Conservation (phyloP, 2,329 filamentous ascomycete genomes). For the Fusarium continuum region DNA sequence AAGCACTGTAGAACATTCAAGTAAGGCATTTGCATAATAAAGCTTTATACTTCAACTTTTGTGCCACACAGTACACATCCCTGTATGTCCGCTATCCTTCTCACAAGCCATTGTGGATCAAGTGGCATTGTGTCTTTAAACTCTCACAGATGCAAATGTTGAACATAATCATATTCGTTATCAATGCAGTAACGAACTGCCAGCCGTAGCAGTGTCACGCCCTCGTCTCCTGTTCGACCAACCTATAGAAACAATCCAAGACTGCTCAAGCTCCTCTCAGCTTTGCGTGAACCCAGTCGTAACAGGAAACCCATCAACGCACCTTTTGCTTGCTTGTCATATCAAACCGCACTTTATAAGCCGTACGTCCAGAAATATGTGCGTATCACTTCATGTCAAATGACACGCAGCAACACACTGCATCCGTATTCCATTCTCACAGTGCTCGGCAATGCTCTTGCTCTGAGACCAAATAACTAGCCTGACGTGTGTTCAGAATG, state of each 20-base stretch:
- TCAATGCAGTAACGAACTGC: constrained; percentile 6
- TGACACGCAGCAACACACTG: background rate
- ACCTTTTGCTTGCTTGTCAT: background rate
- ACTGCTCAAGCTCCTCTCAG: background rate
- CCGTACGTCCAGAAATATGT: background rate
- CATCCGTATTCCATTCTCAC: constrained; percentile 7
- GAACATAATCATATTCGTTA: constrained; percentile 18
- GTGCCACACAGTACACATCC: too few relatives aligned
- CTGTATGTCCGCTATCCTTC: too few relatives aligned
- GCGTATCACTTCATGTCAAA: background rate
- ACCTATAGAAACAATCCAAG: background rate
- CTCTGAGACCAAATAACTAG: constrained; percentile 8
- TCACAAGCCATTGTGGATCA: too few relatives aligned
- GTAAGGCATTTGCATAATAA: background rate
- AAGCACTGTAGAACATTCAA: constrained; percentile 23
- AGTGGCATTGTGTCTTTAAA: too few relatives aligned
- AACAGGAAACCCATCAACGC: constrained; percentile 4
- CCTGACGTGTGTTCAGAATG: constrained; percentile 5
- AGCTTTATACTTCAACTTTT: background rate
- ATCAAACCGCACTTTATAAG: constrained; percentile 8
- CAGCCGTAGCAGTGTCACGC: constrained; percentile 1
- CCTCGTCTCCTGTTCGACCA: background rate
- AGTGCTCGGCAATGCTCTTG: constrained; percentile 4
- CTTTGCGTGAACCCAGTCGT: background rate
- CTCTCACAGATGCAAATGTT: background rate